phyloP scores from a whole-genome alignment of 2,329 filamentous ascomycete species.

The Periconia sp. region DNA sequence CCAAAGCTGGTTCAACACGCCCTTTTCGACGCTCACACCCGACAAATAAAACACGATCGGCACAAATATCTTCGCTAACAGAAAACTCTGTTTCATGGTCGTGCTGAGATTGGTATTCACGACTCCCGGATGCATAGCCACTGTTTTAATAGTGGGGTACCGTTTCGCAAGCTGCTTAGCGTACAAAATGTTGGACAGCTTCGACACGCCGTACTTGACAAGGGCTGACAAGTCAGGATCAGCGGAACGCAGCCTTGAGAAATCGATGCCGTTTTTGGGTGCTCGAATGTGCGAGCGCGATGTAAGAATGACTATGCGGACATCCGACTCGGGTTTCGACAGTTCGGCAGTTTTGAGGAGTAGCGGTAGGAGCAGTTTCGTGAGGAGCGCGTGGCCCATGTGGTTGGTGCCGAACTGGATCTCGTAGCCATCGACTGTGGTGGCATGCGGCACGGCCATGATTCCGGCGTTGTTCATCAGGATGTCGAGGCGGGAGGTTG shows the following conservation, averaged over 20 bases:
- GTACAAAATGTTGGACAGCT: constrained; percentile 52
- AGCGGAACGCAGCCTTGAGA: no score
- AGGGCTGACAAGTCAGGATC: not conserved
- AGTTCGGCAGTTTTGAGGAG: constrained; percentile 18
- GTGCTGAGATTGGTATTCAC: constrained; percentile 44
- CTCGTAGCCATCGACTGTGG: constrained; percentile 47
- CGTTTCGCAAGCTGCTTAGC: constrained; percentile 41
- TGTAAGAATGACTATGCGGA: no score
- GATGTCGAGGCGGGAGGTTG: constrained; percentile 35
- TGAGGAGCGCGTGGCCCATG: constrained; percentile 46
- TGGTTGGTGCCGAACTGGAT: constrained; percentile 49
- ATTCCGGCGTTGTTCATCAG: constrained; percentile 44
- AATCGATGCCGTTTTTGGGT: no score
- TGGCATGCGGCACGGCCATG: not conserved
- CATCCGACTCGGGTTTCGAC: no score
- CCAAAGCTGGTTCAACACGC: constrained; percentile 13
- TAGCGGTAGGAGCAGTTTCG: constrained; percentile 42
- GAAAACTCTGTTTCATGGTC: constrained; percentile 15
- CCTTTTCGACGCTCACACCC: constrained; percentile 1
- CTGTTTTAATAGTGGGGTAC: constrained; percentile 45
- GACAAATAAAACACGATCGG: not conserved
- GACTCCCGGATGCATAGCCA: constrained; percentile 50
- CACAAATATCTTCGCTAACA: constrained; percentile 12
- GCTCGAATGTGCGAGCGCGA: no score
- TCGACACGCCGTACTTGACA: constrained; percentile 24